Base-by-base conservation (phyloP, 2,329 filamentous ascomycete genomes). In the Lecanicillium sp. region DNA sequence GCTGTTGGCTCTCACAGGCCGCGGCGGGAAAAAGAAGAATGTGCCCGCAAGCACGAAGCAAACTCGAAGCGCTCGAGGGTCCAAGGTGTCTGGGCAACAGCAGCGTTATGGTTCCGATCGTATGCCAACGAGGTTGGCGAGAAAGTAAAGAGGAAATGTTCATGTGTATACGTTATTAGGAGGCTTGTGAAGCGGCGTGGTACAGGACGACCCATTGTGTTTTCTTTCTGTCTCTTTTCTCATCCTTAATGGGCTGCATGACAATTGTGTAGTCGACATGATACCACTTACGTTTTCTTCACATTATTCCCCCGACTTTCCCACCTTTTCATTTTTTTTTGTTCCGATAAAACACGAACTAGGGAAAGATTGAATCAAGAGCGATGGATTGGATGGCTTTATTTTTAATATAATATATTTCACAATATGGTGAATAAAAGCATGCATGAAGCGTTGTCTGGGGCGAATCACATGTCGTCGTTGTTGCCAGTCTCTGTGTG, bases 51-150 rank as follows among this genome's bases (percentile, higher is more conserved):
- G 28, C 20, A 19, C 6, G 17, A 25, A 29, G 12, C 25, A 29
- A 4, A 14, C 4, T 5, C 15, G 28, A 11, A 19, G 33, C 18
- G n/a, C 18, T 17, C 39, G 35, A 8, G 22, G 34, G 17, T 15
- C 34, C 22, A 37, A 34, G 27, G 17, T 15, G 30, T 31, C 47
- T 17, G 31, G 43, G 28, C n/a, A n/a, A n/a, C 57, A 57, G 34
- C 47, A 53, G 9, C 52, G 60, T 37, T 61, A 62, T 18, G 55
- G 52, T 33, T 56, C 56, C 25, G 61, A 65, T 37, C 50, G 58
- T 28, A 53, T 59, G n/a, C 56, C 59, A 17, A 48, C 34, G 13
- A 34, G 39, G 11, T 18, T 41, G 18, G 34, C 39, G 17, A 22
- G 39, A 11, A 41, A 41, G 15, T 41, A 7, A 37, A 17, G 13